A percentile compares a stretch with the other conserved stretches of the same genome.
phyloP scores from a whole-genome alignment of 164 flowering plant genomes.

The Aristolochia contorta region DNA sequence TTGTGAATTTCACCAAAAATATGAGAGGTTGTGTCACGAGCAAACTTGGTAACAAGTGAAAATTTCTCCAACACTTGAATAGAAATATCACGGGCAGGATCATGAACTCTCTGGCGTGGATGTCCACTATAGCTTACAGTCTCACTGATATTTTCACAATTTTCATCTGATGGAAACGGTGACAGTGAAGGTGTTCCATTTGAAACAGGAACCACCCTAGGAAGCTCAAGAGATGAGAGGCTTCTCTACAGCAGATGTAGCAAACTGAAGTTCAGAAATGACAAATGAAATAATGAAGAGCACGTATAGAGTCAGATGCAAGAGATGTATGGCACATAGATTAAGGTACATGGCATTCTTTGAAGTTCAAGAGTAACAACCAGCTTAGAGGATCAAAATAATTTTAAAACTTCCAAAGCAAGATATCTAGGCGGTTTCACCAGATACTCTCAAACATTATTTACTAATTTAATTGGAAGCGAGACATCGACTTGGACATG shows the following conservation, averaged over 20 bases:
- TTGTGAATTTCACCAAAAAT: conserved; percentile 63
- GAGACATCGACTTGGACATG: no score
- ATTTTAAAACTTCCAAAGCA: no score
- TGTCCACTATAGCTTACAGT: conserved; percentile 32
- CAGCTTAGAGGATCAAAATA: no score
- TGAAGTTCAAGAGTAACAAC: no score
- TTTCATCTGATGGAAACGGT: conserved; percentile 30
- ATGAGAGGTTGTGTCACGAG: conserved; percentile 95
- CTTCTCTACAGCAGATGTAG: conserved; percentile 48
- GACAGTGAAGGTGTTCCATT: conserved; percentile 31
- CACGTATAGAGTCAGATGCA: no score
- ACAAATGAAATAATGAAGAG: no score
- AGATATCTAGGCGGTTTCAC: no score
- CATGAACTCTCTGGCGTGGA: conserved; percentile 51
- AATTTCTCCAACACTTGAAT: conserved; percentile 93
- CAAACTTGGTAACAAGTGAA: conserved; percentile 95
- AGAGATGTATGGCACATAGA: no score
- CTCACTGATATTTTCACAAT: conserved; percentile 25
- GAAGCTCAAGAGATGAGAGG: conserved; percentile 90
- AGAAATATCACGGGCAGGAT: conserved; percentile 91
- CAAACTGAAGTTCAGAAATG: no score
- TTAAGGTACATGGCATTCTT: no score
- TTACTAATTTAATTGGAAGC: no score
- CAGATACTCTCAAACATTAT: no score
- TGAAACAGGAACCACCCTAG: conserved; percentile 66